These are phyloP conservation scores for Apiospora pterosperma DNA, from an alignment of 2,329 filamentous ascomycete genomes.

Conservation along the genomic window DNA sequence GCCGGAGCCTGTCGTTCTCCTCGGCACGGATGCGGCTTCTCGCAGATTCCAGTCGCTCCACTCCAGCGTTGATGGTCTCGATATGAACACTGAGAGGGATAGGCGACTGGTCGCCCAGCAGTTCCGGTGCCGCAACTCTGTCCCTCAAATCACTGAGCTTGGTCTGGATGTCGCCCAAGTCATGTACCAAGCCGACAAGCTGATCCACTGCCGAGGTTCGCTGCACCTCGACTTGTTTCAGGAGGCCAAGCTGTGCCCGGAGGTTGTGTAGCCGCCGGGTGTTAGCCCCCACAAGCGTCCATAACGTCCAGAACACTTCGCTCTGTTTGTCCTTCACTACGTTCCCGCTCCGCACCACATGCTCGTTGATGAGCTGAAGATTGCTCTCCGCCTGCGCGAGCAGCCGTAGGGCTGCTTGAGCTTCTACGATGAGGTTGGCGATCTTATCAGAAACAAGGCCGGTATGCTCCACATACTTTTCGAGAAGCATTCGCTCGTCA, in stretches of 20 bases:
- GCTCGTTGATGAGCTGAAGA: constrained; percentile 65
- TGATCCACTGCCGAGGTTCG: constrained; percentile 63
- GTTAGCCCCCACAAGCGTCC: constrained; percentile 74
- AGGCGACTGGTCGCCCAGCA: constrained; percentile 46
- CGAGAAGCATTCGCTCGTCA: constrained; percentile 60
- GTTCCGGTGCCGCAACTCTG: constrained; percentile 63
- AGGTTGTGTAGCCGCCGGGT: constrained; percentile 56
- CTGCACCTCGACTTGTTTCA: constrained; percentile 64
- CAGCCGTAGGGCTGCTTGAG: constrained; percentile 62
- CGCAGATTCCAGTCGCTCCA: constrained; percentile 67
- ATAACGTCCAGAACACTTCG: constrained; percentile 66
- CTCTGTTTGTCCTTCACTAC: constrained; percentile 57
- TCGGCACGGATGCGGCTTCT: constrained; percentile 55
- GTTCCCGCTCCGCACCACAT: constrained; percentile 62
- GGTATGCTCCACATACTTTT: constrained; percentile 75
- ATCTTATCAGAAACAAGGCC: constrained; percentile 68
- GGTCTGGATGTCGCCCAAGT: constrained; percentile 69
- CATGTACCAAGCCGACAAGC: constrained; percentile 66
- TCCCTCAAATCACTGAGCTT: constrained; percentile 70
- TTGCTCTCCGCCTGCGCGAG: constrained; percentile 67
- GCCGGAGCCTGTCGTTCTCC: constrained; percentile 55
- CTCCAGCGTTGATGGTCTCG: constrained; percentile 67
- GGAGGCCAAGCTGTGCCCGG: constrained; percentile 59
- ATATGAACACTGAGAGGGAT: constrained; percentile 72
- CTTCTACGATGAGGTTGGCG: constrained; percentile 62